phyloP scores from a whole-genome alignment of 2,329 filamentous ascomycete genomes.

The Stemphylium beticola region DNA sequence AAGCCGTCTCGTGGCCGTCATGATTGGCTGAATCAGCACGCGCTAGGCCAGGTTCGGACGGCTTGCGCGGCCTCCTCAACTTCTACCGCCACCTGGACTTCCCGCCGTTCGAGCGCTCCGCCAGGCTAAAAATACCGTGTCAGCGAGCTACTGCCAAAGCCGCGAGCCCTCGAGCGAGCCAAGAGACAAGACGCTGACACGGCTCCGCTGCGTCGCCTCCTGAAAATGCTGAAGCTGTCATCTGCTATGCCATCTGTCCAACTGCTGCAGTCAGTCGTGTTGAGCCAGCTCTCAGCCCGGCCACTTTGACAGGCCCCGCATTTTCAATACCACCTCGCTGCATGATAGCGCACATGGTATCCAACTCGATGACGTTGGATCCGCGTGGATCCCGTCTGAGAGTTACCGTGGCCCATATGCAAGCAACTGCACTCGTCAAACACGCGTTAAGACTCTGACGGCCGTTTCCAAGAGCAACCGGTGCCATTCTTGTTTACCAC shows the following conservation, averaged over 20 bases:
- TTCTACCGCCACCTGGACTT: background rate
- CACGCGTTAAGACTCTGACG: background rate
- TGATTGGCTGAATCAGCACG: conserved; percentile 4
- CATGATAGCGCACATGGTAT: conserved; percentile 8
- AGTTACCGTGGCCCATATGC: background rate
- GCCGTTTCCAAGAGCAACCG: conserved; percentile 9
- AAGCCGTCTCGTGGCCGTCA: background rate
- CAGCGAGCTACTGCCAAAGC: background rate
- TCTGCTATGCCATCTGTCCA: conserved; percentile 1
- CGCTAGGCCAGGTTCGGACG: conserved; percentile 7
- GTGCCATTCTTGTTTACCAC: background rate
- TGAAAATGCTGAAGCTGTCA: background rate
- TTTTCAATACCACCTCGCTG: conserved; percentile 11
- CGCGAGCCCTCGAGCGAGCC: background rate
- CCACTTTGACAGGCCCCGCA: conserved; percentile 9
- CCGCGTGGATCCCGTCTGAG: conserved; percentile 7
- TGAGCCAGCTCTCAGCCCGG: conserved; percentile 5
- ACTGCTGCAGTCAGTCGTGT: background rate
- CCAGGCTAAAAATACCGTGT: conserved; percentile 5
- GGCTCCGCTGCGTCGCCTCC: conserved; percentile 3
- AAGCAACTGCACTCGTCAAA: background rate
- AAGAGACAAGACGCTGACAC: no score
- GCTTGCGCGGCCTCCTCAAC: conserved; percentile 15
- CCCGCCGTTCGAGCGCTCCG: conserved; percentile 7
- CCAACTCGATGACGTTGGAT: conserved; percentile 15